phyloP scores from a whole-genome alignment of 345 rosid species.

The Eucalyptus sp. region DNA sequence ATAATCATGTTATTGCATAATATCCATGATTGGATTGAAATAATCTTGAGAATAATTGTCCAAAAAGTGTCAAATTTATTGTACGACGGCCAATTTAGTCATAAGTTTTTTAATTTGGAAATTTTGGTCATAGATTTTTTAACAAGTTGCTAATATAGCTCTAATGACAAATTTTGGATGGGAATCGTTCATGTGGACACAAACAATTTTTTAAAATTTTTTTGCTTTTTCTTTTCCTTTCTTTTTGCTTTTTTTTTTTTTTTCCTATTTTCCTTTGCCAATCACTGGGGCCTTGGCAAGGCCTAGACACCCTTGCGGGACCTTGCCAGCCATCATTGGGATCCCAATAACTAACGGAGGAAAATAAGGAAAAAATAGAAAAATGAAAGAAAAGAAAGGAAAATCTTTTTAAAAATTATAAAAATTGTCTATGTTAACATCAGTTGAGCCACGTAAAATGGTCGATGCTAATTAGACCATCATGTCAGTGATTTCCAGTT shows the following conservation, averaged over 20 bases:
- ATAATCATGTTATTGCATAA: not conserved
- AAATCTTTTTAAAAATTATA: not conserved
- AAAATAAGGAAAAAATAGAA: not conserved
- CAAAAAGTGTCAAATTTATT: not conserved
- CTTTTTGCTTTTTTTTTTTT: not conserved
- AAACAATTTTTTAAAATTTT: not conserved
- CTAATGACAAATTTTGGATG: not conserved
- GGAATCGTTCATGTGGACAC: not conserved
- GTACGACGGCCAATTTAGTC: accelerated
- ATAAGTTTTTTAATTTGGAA: not conserved
- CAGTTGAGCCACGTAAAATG: accelerated
- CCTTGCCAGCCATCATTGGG: not conserved
- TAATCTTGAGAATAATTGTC: not conserved
- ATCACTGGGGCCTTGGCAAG: not conserved
- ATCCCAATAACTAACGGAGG: not conserved
- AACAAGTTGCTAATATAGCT: not conserved
- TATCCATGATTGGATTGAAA: not conserved
- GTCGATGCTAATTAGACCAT: accelerated
- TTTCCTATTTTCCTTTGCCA: not conserved
- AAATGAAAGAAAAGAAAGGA: not conserved
- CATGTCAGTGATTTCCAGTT: not conserved
- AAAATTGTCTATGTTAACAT: not conserved
- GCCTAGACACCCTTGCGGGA: not conserved
- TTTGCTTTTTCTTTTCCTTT: not conserved
- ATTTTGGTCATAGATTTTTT: not conserved